Evolutionary conservation across 1,139 yeast species (phyloP), one percentile per base, ranked within the genome.

Genomic region (Kodamaea suecica): DNA sequence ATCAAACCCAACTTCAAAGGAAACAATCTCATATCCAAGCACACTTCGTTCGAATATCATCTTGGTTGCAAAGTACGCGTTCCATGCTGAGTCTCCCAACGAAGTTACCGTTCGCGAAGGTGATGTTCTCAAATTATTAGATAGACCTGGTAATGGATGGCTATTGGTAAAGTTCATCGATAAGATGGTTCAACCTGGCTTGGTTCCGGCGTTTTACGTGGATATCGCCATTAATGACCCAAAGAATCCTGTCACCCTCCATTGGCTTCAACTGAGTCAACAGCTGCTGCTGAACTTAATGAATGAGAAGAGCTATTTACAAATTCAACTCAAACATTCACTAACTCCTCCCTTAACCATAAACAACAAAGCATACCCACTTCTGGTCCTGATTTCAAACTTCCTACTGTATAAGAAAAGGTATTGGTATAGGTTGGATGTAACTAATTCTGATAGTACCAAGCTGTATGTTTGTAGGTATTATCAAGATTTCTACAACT

Each of bases 191-290:
- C 42, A 46, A 4, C 68, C 70, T 2, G 75, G 74, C 0, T 44
- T 69, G 25, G 61, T 69, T 4, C 75, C 73, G 4, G 70, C 73
- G 2, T 50, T 56, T 21, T 68, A 67, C 42, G 70, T 66, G n/a
- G 73, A 66, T 38, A 68, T 69, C 30, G 73, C 70, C n/a, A 57
- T 66, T 17, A 68, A 68, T 41, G 73, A 68, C 45, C 44, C 56
- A 8, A 43, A 49, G 9, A 57, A 63, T 36, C 74, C 73, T 6
- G 49, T 68, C 13, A 61, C 68, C 4, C 44, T 62, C 27, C 48
- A 46, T 30, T 69, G 74, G 74, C 51, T 68, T 15, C 59, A 57
- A 30, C 33, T 23, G 27, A 25, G 28, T 13, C 30, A 27, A 12
- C 30, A 27, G 12, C 34, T 24, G 35, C 38, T 30, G 33, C 30